These are phyloP conservation scores for Pouteria campechiana DNA, from an alignment of 179 eudicot species.

Conservation along the genomic window DNA sequence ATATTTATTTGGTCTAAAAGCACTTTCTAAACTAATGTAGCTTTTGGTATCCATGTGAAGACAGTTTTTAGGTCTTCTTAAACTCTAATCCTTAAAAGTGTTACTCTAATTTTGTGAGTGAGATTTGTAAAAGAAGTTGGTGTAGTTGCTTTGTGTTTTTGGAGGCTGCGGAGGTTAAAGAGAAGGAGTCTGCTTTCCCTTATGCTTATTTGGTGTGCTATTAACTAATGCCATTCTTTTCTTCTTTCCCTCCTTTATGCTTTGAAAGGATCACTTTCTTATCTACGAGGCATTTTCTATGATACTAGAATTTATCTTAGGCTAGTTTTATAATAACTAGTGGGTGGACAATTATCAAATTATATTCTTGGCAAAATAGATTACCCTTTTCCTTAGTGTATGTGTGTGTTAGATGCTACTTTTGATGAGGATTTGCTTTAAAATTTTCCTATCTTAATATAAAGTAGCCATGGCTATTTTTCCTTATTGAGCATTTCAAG, in stretches of 20 bases:
- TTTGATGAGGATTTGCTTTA: conserved; percentile 28
- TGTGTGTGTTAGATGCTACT: conserved; percentile 15
- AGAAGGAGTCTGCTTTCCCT: conserved; percentile 58
- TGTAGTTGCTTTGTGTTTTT: conserved; percentile 3
- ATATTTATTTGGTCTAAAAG: too few species aligned
- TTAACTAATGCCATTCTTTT: conserved; percentile 38
- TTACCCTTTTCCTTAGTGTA: conserved; percentile 26
- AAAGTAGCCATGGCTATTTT: conserved; percentile 81
- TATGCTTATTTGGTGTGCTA: conserved; percentile 50
- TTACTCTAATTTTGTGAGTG: background rate
- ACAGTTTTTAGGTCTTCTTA: background rate
- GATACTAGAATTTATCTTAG: conserved; percentile 35
- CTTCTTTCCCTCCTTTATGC: conserved; percentile 53
- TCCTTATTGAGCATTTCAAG: conserved; percentile 86
- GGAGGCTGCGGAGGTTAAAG: conserved; percentile 7
- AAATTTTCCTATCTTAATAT: conserved; percentile 42
- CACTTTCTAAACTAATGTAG: too few species aligned
- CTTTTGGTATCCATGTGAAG: too few species aligned
- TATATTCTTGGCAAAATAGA: conserved; percentile 51
- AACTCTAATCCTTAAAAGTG: background rate
- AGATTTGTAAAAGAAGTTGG: background rate
- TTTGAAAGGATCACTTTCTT: conserved; percentile 74
- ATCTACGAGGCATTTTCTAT: conserved; percentile 28
- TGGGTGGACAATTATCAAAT: conserved; percentile 22
- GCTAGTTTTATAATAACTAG: conserved; percentile 15